Base-by-base conservation (phyloP, 306 rosid species). In the Glycine tomentella region DNA sequence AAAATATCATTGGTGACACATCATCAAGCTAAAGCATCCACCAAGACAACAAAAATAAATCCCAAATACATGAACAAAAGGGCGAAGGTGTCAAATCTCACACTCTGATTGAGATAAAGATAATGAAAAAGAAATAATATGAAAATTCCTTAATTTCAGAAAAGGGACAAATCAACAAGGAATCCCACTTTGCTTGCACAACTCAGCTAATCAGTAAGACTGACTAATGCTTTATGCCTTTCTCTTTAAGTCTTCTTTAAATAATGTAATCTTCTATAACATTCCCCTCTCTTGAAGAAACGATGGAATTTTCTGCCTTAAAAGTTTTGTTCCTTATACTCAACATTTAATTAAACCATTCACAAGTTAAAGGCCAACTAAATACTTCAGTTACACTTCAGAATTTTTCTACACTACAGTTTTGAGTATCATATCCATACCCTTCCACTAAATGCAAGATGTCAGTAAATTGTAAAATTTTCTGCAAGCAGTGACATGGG, bases 221-320 rank as follows among this genome's bases (percentile, higher is more conserved):
- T 84, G 38, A 63, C 64, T 57, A 61, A 74, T 77, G 31, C 87
- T 72, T 86, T 81, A 80, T 62, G 66, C 74, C 80, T 86, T 79
- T 58, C 62, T 61, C 80, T 50, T 77, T 55, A 44, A 74, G 48
- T 56, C 48, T 6, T 61, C 82, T 59, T 78, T 65, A 38, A 78
- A 38, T 59, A 67, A 71, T 63, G 7, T 68, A 83, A 76, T 77
- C 72, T 69, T 68, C 81, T 82, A 74, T 67, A 25, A 25, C 85
- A 83, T 84, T 82, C 69, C 82, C 87, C 42, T 36, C 65, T 58
- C 75, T 68, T 81, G 72, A 82, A 75, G 88, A 74, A 79, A 82
- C 31, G 42, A 72, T 70, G 44, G 59, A 50, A 8, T 69, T 50
- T 64, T 50, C 59, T 15, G 48, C 62, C 70, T 73, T 73, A 44